phyloP scores from a whole-genome alignment of 371 early-diverging fungal genomes.

The Apophysomyces elegans region DNA sequence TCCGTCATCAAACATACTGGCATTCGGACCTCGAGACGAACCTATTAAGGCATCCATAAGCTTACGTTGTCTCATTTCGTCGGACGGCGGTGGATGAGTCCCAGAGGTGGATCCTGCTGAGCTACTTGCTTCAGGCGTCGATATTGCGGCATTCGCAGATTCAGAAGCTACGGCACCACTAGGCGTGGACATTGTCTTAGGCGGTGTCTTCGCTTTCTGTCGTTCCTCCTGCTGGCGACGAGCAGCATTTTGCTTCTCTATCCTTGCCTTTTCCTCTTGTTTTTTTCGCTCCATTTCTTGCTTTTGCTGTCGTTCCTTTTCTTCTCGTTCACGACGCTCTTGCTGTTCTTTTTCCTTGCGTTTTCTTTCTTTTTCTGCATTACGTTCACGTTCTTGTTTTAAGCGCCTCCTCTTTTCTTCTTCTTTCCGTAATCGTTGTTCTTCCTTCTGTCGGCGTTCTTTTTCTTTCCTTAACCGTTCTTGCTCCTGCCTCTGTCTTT shows the following conservation, averaged over 20 bases:
- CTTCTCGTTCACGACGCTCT: slow-evolving; percentile 51
- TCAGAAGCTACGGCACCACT: background rate
- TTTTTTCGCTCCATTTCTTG: slow-evolving; percentile 33
- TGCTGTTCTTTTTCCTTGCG: slow-evolving; percentile 64
- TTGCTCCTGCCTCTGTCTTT: slow-evolving; percentile 57
- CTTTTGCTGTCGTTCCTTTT: slow-evolving; percentile 42
- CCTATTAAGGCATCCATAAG: slow-evolving; percentile 30
- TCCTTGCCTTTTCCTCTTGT: slow-evolving; percentile 33
- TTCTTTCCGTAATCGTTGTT: slow-evolving; percentile 56
- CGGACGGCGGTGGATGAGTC: background rate
- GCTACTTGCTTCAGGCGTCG: background rate
- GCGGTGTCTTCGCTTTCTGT: background rate
- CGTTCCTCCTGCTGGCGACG: background rate
- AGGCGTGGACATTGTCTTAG: background rate
- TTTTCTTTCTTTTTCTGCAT: slow-evolving; percentile 57
- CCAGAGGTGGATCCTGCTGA: background rate
- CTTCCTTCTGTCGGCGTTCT: slow-evolving; percentile 49
- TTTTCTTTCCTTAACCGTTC: slow-evolving; percentile 34
- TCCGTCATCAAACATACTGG: background rate
- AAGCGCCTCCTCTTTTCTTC: slow-evolving; percentile 57
- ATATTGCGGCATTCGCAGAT: background rate
- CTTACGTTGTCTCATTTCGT: slow-evolving; percentile 20
- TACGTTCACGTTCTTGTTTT: slow-evolving; percentile 54
- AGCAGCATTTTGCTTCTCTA: slow-evolving; percentile 15
- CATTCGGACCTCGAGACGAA: slow-evolving; percentile 11